Conservation (phyloP, 495 filamentous ascomycete genomes). For the Podospora anserina region DNA sequence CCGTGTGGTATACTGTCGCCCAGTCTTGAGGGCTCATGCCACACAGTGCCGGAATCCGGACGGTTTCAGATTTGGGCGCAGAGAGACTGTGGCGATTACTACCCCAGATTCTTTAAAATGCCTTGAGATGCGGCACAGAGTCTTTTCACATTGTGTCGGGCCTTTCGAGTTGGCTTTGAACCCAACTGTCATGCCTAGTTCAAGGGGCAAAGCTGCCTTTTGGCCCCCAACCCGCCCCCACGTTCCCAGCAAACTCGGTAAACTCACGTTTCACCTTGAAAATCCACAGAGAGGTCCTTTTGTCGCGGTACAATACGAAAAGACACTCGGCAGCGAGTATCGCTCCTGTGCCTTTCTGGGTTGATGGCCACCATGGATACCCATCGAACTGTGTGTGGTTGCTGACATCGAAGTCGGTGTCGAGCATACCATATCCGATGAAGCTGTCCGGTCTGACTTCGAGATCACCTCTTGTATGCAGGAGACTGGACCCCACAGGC, state of each 20-base stretch:
- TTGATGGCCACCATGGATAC: not conserved
- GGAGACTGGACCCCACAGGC: not conserved
- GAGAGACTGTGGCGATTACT: not conserved
- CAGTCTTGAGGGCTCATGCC: no score
- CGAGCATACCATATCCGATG: not conserved
- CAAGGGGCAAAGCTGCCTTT: not conserved
- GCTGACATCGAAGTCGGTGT: not conserved
- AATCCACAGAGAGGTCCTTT: not conserved
- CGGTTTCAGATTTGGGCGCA: not conserved
- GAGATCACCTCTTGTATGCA: not conserved
- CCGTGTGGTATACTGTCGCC: not conserved
- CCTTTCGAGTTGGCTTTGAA: not conserved
- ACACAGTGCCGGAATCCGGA: not conserved
- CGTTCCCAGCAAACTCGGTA: not conserved
- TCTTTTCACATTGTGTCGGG: not conserved
- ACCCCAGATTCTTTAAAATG: not conserved
- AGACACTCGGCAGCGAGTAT: not conserved
- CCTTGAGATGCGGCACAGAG: not conserved
- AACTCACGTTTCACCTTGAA: not conserved
- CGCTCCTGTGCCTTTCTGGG: not conserved
- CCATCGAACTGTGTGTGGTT: not conserved
- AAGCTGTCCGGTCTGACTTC: not conserved
- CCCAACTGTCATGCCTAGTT: not conserved
- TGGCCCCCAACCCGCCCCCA: not conserved
- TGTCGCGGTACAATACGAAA: not conserved